A percentile compares a stretch with the other conserved stretches of the same genome.
These are phyloP conservation scores for Raffaelea ambrosiae DNA, from an alignment of 2,329 filamentous ascomycete species.

Conservation along the genomic window DNA sequence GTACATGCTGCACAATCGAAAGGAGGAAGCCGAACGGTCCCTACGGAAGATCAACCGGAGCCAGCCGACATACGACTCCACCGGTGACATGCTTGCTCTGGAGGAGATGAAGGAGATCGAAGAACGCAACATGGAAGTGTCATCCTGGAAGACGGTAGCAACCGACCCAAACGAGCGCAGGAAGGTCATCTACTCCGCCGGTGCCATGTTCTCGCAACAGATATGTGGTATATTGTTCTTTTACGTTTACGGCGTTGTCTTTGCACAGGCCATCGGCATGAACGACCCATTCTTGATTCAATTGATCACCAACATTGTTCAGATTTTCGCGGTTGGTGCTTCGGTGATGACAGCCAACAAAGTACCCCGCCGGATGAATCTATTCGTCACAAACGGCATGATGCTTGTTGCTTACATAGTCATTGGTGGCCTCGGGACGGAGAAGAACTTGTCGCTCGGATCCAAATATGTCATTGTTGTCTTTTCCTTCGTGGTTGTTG, in stretches of 20 bases:
- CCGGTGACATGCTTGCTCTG: slow-evolving; percentile 22
- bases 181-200: neutral
- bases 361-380: neutral
- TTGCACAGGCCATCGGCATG: slow-evolving; percentile 1
- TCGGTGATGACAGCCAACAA: neutral
- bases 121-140: slow-evolving; percentile 18
- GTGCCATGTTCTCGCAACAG: neutral
- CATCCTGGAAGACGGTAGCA: slow-evolving; percentile 21
- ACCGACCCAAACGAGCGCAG: neutral
- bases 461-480: neutral
- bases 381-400: neutral
- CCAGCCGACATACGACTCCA: slow-evolving; percentile 21
- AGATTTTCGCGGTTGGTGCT: neutral
- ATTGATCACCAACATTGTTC: neutral
- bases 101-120: slow-evolving; percentile 25
- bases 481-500: neutral
- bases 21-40: slow-evolving; percentile 22
- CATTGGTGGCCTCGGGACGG: neutral
- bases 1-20: slow-evolving; percentile 24
- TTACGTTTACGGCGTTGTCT: neutral
- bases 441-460: neutral
- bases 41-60: slow-evolving; percentile 24
- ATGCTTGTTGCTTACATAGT: neutral
- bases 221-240: slow-evolving; percentile 1
- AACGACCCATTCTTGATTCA: neutral